Conservation (phyloP, 2,329 filamentous ascomycete species). For the Colletotrichum godetiae region DNA sequence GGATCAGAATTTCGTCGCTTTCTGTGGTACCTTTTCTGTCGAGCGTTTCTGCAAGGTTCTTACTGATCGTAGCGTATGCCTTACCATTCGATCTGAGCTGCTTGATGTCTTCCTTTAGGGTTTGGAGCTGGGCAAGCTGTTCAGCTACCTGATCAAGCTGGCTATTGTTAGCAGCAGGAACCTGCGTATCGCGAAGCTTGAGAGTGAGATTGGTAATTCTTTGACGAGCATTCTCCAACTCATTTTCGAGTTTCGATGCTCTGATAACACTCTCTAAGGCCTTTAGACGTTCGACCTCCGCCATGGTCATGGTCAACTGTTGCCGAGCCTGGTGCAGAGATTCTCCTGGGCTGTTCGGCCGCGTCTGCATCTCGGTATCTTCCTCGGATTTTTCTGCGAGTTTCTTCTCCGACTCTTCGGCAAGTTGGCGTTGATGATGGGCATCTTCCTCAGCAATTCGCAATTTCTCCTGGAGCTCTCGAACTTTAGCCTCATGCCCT, state of each 20-base stretch:
- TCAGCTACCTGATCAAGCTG: constrained; percentile 1
- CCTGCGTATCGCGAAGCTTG: constrained; percentile 20
- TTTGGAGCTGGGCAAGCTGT: constrained; percentile 11
- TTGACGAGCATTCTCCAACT: constrained; percentile 24
- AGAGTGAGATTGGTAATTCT: constrained; percentile 31
- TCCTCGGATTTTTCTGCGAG: not conserved
- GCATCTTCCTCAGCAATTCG: not conserved
- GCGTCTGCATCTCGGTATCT: not conserved
- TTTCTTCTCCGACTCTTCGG: not conserved
- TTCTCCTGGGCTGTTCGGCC: not conserved
- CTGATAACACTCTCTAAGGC: not conserved
- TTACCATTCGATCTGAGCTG: constrained; percentile 3
- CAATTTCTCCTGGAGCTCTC: constrained; percentile 11
- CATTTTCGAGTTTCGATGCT: not conserved
- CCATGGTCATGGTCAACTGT: not conserved
- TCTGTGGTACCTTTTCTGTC: not conserved
- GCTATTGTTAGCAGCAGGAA: not conserved
- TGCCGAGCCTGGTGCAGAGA: not conserved
- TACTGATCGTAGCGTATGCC: not conserved
- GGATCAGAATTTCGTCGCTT: not conserved
- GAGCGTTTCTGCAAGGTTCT: not conserved
- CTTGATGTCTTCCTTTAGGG: not conserved
- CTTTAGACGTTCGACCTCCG: not conserved
- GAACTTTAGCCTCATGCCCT: not conserved
- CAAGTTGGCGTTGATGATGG: not conserved